phyloP scores from a whole-genome alignment of 805 yeast species.

The Saccharomyces jurei region DNA sequence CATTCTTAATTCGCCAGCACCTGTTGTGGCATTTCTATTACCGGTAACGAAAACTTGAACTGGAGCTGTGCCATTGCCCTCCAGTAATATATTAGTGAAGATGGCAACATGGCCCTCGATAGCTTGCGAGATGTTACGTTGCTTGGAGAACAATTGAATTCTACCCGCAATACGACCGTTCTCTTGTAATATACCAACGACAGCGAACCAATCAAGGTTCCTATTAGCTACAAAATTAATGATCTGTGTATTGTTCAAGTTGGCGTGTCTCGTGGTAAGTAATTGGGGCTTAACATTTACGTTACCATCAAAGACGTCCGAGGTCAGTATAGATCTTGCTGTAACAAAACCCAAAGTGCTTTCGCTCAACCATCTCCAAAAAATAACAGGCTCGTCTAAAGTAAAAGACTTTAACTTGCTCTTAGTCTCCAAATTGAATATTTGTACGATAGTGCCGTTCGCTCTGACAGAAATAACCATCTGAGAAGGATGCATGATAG shows the following conservation, averaged over 20 bases:
- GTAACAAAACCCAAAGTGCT: constrained; percentile 77
- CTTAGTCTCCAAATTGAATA: constrained; percentile 80
- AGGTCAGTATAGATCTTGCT: constrained; percentile 61
- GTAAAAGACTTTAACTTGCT: constrained; percentile 84
- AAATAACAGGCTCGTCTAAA: constrained; percentile 80
- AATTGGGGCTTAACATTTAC: constrained; percentile 70
- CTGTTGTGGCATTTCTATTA: constrained; percentile 71
- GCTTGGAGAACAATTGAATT: constrained; percentile 82
- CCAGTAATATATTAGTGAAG: constrained; percentile 69
- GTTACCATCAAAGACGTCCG: constrained; percentile 79
- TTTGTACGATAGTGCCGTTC: constrained; percentile 91
- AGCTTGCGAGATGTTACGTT: constrained; percentile 89
- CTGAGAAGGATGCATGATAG: constrained; percentile 89
- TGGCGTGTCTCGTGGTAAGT: constrained; percentile 76
- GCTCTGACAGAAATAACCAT: constrained; percentile 90
- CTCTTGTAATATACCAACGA: constrained; percentile 91
- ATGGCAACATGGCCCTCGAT: constrained; percentile 96
- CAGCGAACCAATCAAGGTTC: constrained; percentile 84
- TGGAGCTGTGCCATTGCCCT: constrained; percentile 56
- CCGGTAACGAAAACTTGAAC: constrained; percentile 91
- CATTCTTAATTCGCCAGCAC: constrained; percentile 75
- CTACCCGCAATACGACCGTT: constrained; percentile 93
- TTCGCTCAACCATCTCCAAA: constrained; percentile 88
- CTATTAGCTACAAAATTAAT: constrained; percentile 82
- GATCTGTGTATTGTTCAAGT: constrained; percentile 73